Evolutionary conservation across 768 basidiomycete species (phyloP), one percentile per base, ranked within the genome.

Genomic region (Suillus decipiens): DNA sequence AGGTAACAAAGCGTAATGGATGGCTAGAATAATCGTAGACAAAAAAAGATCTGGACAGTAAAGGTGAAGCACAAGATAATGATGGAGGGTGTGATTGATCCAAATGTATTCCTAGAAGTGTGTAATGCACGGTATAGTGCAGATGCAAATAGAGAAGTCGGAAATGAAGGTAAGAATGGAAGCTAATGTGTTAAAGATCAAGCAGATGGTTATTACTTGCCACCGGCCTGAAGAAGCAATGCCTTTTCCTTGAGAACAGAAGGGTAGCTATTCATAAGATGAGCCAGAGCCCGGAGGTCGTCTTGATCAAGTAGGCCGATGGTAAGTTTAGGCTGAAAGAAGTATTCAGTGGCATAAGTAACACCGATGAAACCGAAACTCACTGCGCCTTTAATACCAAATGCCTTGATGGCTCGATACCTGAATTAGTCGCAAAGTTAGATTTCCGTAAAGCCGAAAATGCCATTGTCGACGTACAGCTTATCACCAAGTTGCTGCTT

Each of bases 231-330:
- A 37, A 76, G 12, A 5, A 71, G 70, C 51, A 80, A 63, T 12
- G 78, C 87, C 77, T 94, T 95, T 73, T 93, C 91, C 77, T 90
- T 94, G 63, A 95, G 80, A 2, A 94, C 83, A 9, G 85, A 77
- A 12, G 92, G 90, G 73, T 92, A 95, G 72, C 91, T 91, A 74
- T 93, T 91, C 88, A 93, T 88, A 48, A 96, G 82, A 73, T 93
- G 92, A 7, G 92, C 89, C 54, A 96, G 82, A 5, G 92, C 81
- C 48, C 89, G 85, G 28, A 96, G 82, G 70, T 96, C 94, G 63
- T 95, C 95, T 68, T 89, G 82, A 70, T 96, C 93, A 64, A 96
- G 78, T 10, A 95, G 82, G 5, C 84, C 78, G 68, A 97, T 92
- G 1, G 94, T 95, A 65, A 93, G 78, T 72, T 95, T 95, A 57